These are phyloP conservation scores for Malus fusca DNA, from an alignment of 306 rosid genomes.

Conservation along the genomic window DNA sequence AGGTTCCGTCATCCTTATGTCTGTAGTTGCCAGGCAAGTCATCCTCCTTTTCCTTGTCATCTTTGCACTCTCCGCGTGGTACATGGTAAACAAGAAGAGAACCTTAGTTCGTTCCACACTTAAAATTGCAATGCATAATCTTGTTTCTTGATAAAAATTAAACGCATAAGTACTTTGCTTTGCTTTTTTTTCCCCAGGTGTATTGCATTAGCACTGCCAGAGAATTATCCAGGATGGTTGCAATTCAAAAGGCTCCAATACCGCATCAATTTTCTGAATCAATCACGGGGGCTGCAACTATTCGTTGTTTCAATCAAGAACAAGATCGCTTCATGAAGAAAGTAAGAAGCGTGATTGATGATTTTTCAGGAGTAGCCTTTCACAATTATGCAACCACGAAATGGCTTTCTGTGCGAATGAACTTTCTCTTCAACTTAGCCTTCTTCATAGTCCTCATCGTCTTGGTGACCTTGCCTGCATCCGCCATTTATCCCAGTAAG, in stretches of 20 bases:
- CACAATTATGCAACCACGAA: conserved; percentile 79
- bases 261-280: conserved; percentile 85
- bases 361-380: conserved; percentile 65
- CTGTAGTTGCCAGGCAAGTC: conserved; percentile 77
- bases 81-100: neutral
- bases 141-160: too few species aligned
- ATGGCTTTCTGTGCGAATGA: conserved; percentile 72
- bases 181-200: too few species aligned
- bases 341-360: conserved; percentile 43
- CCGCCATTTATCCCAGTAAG: conserved; percentile 75
- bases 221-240: conserved; percentile 83
- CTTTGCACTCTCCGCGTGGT: conserved; percentile 63
- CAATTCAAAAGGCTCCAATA: conserved; percentile 68
- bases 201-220: conserved; percentile 67
- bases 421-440: conserved; percentile 66
- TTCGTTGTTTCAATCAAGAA: conserved; percentile 66
- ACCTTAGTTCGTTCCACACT: too few species aligned
- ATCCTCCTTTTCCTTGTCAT: conserved; percentile 54
- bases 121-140: too few species aligned
- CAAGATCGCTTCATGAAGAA: conserved; percentile 41
- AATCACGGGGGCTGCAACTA: conserved; percentile 48
- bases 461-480: conserved; percentile 60
- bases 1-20: conserved; percentile 66
- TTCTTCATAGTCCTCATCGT: conserved; percentile 55
- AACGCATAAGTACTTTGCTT: too few species aligned